Evolutionary conservation across 352 stramenopile species (phyloP), one percentile per base, ranked within the genome.

Genomic region (Pythium pyrilobum): DNA sequence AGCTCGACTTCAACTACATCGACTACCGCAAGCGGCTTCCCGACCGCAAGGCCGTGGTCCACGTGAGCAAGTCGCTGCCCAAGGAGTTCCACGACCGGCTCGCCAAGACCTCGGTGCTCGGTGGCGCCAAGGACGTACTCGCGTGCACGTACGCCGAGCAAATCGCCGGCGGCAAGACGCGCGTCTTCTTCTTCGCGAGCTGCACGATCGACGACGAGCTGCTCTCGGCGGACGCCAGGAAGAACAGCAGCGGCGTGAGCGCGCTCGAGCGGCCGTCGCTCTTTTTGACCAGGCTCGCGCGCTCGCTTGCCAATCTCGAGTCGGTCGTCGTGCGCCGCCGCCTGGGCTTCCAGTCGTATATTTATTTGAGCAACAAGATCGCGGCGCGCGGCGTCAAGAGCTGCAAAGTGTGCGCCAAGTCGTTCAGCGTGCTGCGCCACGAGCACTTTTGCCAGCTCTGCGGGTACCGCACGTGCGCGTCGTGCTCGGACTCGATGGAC

Each of bases 51-150:
- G 23, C 47, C 12, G 42, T 64, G 23, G 61, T 80, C 31, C 72
- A 81, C 50, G 62, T 86, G 24, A 77, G 75, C 28, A 87, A 84
- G 63, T 81, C 73, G 13, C 55, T 87, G 5, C 76, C 76, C 18
- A 78, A 76, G 33, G 58, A 68, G 8, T 59, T 85, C n/a, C 73
- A 87, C 68, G 71, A 85, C 38, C 44, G 58, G 2, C 46, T 66
- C 6, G 58, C 52, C 38, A 66, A 66, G 42, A 41, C 49, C 64
- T 74, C 63, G 21, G 61, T 74, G 25, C 49, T 74, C 5, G 62
- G 55, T n/a, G 66, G 62, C 20, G 53, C 63, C 15, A 71, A 60
- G 21, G 54, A 74, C 43, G 56, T 74, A 44, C 23, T 67, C 4
- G 48, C 52, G 33, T 71, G 53, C 44, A 67, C 52, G 15, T 57